A percentile compares a stretch with the other conserved stretches of the same genome.
These are phyloP conservation scores for Passalora sequoiae DNA, from an alignment of 2,329 filamentous ascomycete species.

Conservation along the genomic window DNA sequence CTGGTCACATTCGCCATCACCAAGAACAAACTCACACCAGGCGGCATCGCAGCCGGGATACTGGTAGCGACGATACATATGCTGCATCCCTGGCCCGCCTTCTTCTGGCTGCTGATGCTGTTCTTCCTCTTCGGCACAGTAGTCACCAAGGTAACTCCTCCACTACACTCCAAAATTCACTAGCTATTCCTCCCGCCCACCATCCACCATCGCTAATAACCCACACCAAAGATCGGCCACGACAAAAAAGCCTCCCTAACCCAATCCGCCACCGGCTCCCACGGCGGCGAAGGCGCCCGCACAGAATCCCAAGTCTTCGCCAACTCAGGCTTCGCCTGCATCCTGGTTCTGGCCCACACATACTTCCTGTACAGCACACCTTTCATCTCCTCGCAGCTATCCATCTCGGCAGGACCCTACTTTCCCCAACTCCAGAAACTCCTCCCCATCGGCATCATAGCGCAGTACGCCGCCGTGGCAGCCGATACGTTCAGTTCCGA, in stretches of 20 bases:
- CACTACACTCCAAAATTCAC: neutral
- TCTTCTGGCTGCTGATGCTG: conserved; percentile 73
- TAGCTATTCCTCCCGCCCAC: neutral
- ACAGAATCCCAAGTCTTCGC: conserved; percentile 86
- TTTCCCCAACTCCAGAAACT: conserved; percentile 38
- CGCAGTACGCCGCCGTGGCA: conserved; percentile 76
- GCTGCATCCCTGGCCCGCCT: conserved; percentile 88
- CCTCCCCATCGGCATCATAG: conserved; percentile 46
- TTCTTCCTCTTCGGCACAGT: conserved; percentile 84
- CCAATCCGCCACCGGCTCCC: conserved; percentile 64
- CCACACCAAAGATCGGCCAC: conserved; percentile 65
- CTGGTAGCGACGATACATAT: conserved; percentile 75
- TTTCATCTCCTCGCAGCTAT: conserved; percentile 30
- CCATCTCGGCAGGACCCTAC: conserved; percentile 34
- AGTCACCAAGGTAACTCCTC: conserved; percentile 65
- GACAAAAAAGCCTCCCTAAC: conserved; percentile 78
- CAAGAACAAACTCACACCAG: conserved; percentile 58
- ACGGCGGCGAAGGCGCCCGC: conserved; percentile 74
- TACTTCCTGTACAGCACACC: conserved; percentile 36
- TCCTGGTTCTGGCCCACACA: conserved; percentile 53
- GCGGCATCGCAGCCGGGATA: conserved; percentile 66
- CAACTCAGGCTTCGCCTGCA: conserved; percentile 74
- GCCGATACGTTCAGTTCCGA: conserved; percentile 95
- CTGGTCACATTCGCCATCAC: conserved; percentile 51
- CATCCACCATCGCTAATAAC: neutral